Percentiles rank a stretch among this genome's conserved stretches.
Evolutionary conservation across 2,329 filamentous ascomycete species (phyloP).

Genomic region (Calonectria multiphialidica): DNA sequence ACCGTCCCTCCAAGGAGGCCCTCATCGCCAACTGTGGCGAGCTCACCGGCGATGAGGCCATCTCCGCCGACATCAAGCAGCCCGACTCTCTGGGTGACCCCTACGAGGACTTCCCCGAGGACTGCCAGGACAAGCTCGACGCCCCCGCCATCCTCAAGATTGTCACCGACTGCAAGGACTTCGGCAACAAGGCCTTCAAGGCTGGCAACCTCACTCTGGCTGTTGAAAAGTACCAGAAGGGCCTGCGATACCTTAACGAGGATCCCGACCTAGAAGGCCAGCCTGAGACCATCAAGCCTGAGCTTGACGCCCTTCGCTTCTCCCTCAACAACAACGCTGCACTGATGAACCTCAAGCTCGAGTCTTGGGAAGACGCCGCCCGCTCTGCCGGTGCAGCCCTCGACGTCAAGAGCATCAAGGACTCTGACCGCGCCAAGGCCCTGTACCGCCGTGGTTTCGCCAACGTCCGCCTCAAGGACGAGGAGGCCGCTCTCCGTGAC

Average conservation of each 20-base stretch:
- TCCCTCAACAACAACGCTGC: constrained; percentile 90
- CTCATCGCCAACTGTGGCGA: constrained; percentile 88
- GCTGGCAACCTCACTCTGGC: constrained; percentile 75
- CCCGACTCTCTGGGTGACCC: constrained; percentile 88
- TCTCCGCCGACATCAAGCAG: constrained; percentile 74
- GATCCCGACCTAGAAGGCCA: constrained; percentile 82
- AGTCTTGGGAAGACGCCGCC: constrained; percentile 76
- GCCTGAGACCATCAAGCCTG: constrained; percentile 72
- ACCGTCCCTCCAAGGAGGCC: constrained; percentile 82
- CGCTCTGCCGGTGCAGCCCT: constrained; percentile 81
- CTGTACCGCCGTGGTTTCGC: constrained; percentile 86
- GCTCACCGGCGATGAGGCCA: constrained; percentile 78
- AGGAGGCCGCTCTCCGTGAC: constrained; percentile 82
- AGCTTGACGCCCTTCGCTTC: constrained; percentile 82
- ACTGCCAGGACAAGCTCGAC: constrained; percentile 74
- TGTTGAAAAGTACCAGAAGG: constrained; percentile 95
- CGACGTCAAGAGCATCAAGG: constrained; percentile 72
- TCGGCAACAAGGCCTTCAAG: constrained; percentile 95
- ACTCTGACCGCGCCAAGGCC: constrained; percentile 89
- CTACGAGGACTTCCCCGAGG: constrained; percentile 97
- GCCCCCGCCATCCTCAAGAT: constrained; percentile 81
- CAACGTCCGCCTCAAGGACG: constrained; percentile 82
- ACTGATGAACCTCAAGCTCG: constrained; percentile 85
- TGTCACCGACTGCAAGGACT: constrained; percentile 87
- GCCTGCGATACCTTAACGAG: constrained; percentile 87